phyloP scores from a whole-genome alignment of 495 filamentous ascomycete species.

The Rhypophila decipiens region DNA sequence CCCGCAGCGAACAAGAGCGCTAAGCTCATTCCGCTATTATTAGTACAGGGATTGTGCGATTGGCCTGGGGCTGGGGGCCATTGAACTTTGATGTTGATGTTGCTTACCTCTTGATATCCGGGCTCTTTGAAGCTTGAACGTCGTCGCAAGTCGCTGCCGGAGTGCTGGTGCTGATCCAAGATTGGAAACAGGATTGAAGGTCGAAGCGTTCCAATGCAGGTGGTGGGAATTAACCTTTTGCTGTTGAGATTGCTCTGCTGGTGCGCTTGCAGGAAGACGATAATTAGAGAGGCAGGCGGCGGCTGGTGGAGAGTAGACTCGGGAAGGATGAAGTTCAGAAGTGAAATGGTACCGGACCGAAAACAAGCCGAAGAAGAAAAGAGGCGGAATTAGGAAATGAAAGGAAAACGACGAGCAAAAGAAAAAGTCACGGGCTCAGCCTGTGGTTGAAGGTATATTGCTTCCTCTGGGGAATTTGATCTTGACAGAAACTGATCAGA shows the following conservation, averaged over 20 bases:
- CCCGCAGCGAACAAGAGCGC: constrained; percentile 26
- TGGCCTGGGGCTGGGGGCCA: constrained; percentile 22
- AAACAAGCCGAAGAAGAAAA: not conserved
- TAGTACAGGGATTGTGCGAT: constrained; percentile 21
- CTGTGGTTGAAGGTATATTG: not conserved
- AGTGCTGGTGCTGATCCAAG: too few species aligned
- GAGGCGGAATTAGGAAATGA: not conserved
- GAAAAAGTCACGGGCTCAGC: not conserved
- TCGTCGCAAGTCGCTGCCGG: too few species aligned
- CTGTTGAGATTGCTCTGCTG: too few species aligned
- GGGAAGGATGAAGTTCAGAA: not conserved
- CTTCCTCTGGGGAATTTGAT: not conserved
- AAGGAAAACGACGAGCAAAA: not conserved
- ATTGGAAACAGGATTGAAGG: too few species aligned
- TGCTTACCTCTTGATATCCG: too few species aligned
- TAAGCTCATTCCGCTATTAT: constrained; percentile 32
- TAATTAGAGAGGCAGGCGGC: too few species aligned
- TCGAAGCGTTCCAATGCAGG: too few species aligned
- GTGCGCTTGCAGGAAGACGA: too few species aligned
- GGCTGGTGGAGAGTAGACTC: not conserved
- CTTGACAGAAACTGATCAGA: too few species aligned
- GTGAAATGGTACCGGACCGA: not conserved
- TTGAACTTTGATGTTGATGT: too few species aligned
- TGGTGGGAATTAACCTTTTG: too few species aligned
- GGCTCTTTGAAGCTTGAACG: too few species aligned